A percentile compares a stretch with the other conserved stretches of the same genome.
Conservation (phyloP, 2,329 filamentous ascomycete species). For the Hypoxylon sp. region DNA sequence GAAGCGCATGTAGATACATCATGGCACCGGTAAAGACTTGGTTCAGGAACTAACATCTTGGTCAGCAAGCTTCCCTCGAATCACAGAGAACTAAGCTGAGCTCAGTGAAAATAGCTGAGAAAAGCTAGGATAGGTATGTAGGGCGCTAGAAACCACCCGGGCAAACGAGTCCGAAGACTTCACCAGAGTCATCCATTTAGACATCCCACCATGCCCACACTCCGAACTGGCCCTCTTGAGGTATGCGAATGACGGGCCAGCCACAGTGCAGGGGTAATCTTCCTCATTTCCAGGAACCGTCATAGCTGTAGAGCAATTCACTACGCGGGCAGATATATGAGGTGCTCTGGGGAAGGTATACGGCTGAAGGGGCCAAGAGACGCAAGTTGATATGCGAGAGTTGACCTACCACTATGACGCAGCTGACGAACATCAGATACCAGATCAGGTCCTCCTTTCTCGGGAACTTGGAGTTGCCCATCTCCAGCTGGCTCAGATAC, state of each 20-base stretch:
- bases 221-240: conserved; percentile 65
- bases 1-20: conserved; percentile 69
- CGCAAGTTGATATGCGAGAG: conserved; percentile 38
- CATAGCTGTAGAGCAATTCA: conserved; percentile 70
- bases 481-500: conserved; percentile 79
- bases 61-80: conserved; percentile 37
- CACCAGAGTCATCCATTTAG: conserved; percentile 73
- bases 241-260: conserved; percentile 73
- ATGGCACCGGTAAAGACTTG: conserved; percentile 59
- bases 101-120: conserved; percentile 25
- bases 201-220: conserved; percentile 79
- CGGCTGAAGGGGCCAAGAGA: background rate
- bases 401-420: conserved; percentile 78
- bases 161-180: conserved; percentile 61
- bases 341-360: conserved; percentile 42
- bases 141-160: conserved; percentile 69
- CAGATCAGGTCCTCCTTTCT: conserved; percentile 80
- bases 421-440: conserved; percentile 78
- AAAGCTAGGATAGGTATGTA: conserved; percentile 59
- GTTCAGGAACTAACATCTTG: conserved; percentile 56
- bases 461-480: conserved; percentile 72
- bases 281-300: conserved; percentile 86
- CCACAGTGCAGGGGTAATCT: conserved; percentile 74
- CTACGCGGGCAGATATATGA: conserved; percentile 84
- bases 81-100: conserved; percentile 1